Base-by-base conservation (phyloP, 2,329 filamentous ascomycete genomes). In the Scorias spongiosa region DNA sequence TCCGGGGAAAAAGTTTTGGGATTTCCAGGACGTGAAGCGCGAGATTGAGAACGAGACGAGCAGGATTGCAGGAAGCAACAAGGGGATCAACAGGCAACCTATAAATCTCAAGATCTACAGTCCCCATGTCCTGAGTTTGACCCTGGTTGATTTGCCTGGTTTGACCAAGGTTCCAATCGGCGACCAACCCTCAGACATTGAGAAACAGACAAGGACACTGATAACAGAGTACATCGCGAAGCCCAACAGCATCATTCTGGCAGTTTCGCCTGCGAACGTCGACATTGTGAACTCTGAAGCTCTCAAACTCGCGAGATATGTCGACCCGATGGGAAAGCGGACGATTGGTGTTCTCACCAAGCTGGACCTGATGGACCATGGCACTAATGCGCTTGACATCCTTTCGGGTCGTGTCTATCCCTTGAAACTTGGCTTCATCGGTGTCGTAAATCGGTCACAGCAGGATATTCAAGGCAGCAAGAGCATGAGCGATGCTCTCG, bases 51-150 rank as follows among this genome's bases (percentile, higher is more conserved):
- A 85, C 50, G 91, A 98, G 69, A 98, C 93, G 15, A 79, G 86
- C 46, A 80, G 91, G 56, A 93, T 98, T 69, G 84, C 84, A 46
- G 91, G 91, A 56, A 93, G 77, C 68, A 98, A 98, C 70, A 96
- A 96, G 67, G 91, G 91, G 57, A 98, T 98, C 69, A 95, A 94
- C 64, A 75, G 91, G 50, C 85, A 93, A 61, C 87, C 91, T 47
- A 98, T 98, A 64, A 96, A 98, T 66, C 76, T 98, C 53, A 96
- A 96, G 63, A 91, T 98, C 50, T 98, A 94, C 69, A 96, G 91
- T 39, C 88, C 91, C 18, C 83, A 95, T 63, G 91, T 98, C 47
- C 76, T 98, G 48, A 98, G 93, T 66, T 71, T 98, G 66, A 98
- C 91, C 2, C 71, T 98, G 56, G 91, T 98, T 48, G 91, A 98